Conservation (phyloP, 192 early-diverging fungal species). For the Mortierella alpina region DNA sequence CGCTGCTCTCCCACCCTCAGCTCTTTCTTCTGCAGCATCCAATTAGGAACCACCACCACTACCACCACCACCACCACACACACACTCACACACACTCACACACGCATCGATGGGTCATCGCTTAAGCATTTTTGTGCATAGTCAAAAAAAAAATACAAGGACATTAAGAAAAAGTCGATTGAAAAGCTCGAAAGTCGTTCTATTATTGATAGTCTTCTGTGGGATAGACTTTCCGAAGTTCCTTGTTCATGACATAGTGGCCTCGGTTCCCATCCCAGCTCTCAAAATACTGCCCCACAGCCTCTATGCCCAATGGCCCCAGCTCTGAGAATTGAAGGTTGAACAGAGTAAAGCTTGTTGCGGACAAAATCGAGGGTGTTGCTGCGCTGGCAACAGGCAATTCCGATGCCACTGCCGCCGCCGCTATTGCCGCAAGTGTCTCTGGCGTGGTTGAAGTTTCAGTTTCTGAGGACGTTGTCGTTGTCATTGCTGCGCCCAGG, state of each 20-base stretch:
- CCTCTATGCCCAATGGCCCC: slow-evolving; percentile 35
- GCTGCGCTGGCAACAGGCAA: not conserved
- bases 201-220: slow-evolving; percentile 26
- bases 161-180: not conserved
- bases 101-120: not conserved
- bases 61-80: too few species aligned
- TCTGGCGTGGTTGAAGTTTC: not conserved
- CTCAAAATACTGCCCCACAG: slow-evolving; percentile 45
- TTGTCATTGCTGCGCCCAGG: not conserved
- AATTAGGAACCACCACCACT: not conserved
- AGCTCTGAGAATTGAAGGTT: slow-evolving; percentile 24
- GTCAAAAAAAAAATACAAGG: not conserved
- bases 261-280: slow-evolving; percentile 37
- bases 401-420: not conserved
- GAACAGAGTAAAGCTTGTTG: not conserved
- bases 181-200: not conserved
- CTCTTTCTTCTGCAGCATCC: slow-evolving; percentile 3
- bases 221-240: slow-evolving; percentile 38
- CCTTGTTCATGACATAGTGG: slow-evolving; percentile 51
- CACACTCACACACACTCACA: too few species aligned
- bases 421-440: not conserved
- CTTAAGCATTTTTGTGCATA: not conserved
- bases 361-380: not conserved
- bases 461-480: not conserved
- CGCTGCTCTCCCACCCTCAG: slow-evolving; percentile 13